phyloP scores from a whole-genome alignment of 1,139 yeast species.

The Meyerozyma smithsonii region DNA sequence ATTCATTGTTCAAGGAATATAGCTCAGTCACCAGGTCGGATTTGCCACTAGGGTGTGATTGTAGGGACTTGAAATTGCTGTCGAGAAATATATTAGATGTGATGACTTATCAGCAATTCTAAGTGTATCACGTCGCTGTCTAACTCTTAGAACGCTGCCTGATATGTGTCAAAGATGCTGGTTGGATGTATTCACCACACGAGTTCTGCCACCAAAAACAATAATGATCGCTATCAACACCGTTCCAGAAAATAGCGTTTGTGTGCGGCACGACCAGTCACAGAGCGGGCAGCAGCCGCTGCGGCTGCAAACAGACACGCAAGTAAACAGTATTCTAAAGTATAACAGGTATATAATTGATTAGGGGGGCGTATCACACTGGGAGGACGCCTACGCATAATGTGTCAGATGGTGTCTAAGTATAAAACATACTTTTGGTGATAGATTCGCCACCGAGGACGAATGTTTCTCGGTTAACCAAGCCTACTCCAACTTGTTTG shows the following conservation, averaged over 20 bases:
- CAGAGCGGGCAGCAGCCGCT: background rate
- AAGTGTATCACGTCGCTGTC: background rate
- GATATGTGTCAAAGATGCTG: background rate
- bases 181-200: background rate
- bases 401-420: too few species aligned
- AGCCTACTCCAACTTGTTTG: background rate
- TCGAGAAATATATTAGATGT: background rate
- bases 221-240: constrained; percentile 1
- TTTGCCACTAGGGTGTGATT: background rate
- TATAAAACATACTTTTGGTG: too few species aligned
- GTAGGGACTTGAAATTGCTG: background rate
- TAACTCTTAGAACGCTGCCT: background rate
- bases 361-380: too few species aligned
- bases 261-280: background rate
- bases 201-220: constrained; percentile 1
- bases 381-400: too few species aligned
- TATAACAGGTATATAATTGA: too few species aligned
- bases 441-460: too few species aligned
- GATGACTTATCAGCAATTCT: background rate
- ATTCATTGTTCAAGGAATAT: constrained; percentile 41
- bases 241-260: background rate
- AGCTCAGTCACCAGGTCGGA: background rate
- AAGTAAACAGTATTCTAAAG: too few species aligned
- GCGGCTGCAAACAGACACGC: constrained; percentile 2
- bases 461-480: too few species aligned